These are phyloP conservation scores for Wickerhamia fluorescens DNA, from an alignment of 805 yeast genomes.

Conservation along the genomic window DNA sequence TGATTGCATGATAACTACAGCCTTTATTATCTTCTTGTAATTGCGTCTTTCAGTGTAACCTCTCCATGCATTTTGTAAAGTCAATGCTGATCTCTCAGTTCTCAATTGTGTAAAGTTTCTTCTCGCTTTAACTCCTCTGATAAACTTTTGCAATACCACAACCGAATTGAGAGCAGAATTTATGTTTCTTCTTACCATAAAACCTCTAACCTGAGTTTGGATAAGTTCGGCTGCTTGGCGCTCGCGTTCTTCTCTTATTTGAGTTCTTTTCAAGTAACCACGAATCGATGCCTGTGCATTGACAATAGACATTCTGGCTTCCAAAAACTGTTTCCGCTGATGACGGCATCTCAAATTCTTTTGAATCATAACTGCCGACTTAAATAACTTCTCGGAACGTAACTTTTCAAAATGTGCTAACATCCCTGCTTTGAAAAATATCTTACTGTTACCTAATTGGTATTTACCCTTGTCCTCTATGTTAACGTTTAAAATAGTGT, in stretches of 20 bases:
- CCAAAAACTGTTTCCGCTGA: constrained; percentile 55
- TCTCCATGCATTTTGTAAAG: constrained; percentile 70
- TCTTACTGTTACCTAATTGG: constrained; percentile 89
- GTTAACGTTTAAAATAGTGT: constrained; percentile 55
- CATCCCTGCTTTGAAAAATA: constrained; percentile 95
- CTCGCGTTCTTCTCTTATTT: constrained; percentile 50
- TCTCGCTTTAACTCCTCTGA: constrained; percentile 52
- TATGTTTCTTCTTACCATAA: constrained; percentile 36
- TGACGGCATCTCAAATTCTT: constrained; percentile 64
- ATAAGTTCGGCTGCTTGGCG: constrained; percentile 57
- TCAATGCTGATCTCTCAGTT: constrained; percentile 56
- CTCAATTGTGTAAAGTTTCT: constrained; percentile 41
- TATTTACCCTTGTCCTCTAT: constrained; percentile 64
- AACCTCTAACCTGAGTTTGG: constrained; percentile 62
- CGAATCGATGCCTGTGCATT: constrained; percentile 55
- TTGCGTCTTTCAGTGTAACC: constrained; percentile 54
- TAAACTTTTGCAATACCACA: constrained; percentile 37
- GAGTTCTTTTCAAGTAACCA: constrained; percentile 53
- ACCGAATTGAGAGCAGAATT: constrained; percentile 30
- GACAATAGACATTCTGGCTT: constrained; percentile 46
- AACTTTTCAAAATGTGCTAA: constrained; percentile 83
- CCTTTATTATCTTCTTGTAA: constrained; percentile 39
- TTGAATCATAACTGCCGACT: constrained; percentile 79
- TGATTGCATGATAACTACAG: constrained; percentile 70
- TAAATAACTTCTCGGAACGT: constrained; percentile 70